Percentiles rank a stretch among this genome's conserved stretches.
Conservation (phyloP, 106 monocot species). For the Dioscorea dumetorum region DNA sequence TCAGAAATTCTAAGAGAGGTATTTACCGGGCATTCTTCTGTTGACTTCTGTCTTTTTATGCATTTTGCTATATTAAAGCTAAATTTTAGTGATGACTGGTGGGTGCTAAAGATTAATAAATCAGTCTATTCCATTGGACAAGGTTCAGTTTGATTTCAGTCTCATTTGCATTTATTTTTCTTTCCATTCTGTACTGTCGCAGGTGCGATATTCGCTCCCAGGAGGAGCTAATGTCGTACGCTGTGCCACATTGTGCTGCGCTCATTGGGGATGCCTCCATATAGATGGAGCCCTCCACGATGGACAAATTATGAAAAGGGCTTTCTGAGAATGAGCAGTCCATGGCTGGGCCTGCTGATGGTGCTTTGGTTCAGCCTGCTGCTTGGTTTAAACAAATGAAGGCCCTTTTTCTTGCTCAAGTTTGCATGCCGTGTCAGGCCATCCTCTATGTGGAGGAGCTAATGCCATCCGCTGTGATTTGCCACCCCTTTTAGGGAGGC, state of each 20-base stretch:
- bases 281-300: constrained; percentile 43
- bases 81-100: too few relatives aligned
- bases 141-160: constrained; percentile 1
- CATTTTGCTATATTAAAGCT: too few relatives aligned
- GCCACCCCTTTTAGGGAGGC: too few relatives aligned
- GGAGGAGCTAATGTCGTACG: constrained; percentile 99
- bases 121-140: too few relatives aligned
- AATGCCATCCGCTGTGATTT: too few relatives aligned
- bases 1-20: constrained; percentile 61
- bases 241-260: constrained; percentile 43
- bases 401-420: constrained; percentile 8
- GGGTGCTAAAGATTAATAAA: too few relatives aligned
- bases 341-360: constrained; percentile 24
- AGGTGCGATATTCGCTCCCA: constrained; percentile 99
- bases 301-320: constrained; percentile 46
- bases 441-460: too few relatives aligned
- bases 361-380: constrained; percentile 27
- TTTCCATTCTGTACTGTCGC: constrained; percentile 44
- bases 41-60: too few relatives aligned
- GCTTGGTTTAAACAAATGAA: constrained; percentile 22
- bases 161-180: constrained; percentile 47
- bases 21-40: not conserved
- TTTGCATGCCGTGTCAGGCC: too few relatives aligned
- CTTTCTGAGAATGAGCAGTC: constrained; percentile 39
- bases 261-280: constrained; percentile 44